These are phyloP conservation scores for Lumnitzera littorea DNA, from an alignment of 345 rosid species.

Conservation along the genomic window DNA sequence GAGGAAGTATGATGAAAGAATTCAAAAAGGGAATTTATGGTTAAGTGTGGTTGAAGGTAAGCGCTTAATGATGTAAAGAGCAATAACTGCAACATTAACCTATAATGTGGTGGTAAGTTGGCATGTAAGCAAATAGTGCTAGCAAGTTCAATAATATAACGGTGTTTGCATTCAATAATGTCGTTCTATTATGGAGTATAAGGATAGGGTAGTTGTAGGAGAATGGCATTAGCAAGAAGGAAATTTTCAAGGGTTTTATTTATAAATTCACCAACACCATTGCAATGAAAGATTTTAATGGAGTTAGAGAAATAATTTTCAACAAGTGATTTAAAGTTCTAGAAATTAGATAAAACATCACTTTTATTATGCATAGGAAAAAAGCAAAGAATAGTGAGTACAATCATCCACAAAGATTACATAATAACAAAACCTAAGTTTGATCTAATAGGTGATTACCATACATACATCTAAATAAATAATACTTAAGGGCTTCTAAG, in stretches of 20 bases:
- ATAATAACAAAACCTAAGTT: too few relatives aligned
- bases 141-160: background rate
- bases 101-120: background rate
- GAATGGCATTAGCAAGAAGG: background rate
- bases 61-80: background rate
- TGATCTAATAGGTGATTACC: too few relatives aligned
- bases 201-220: background rate
- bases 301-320: background rate
- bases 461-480: too few relatives aligned
- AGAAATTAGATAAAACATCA: background rate
- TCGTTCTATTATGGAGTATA: conserved; percentile 4
- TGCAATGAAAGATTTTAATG: conserved; percentile 3
- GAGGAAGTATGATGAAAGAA: too few relatives aligned
- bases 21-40: too few relatives aligned
- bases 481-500: too few relatives aligned
- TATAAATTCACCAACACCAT: conserved; percentile 8
- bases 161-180: background rate
- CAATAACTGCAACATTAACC: background rate
- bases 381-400: background rate
- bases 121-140: conserved; percentile 2
- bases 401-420: background rate
- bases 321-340: background rate
- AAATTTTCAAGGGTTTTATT: background rate
- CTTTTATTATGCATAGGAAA: conserved; percentile 1
- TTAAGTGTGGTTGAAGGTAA: background rate